Base-by-base conservation (phyloP, 2,329 filamentous ascomycete species). In the Eutypa lata region DNA sequence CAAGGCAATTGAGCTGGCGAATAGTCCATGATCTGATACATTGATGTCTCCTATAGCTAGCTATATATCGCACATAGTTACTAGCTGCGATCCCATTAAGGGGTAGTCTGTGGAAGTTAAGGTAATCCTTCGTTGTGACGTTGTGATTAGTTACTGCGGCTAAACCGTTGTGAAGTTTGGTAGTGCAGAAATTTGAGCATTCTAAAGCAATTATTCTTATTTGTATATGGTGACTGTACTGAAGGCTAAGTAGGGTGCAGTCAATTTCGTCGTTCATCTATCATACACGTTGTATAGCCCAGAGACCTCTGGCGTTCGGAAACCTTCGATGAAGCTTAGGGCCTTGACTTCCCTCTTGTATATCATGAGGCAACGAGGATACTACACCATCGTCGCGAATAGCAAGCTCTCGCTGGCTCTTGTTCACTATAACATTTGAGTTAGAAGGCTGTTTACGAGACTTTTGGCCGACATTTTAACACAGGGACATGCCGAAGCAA, bases 1-100 rank as follows among this genome's bases (percentile, higher is more conserved):
- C 51, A 86, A 88, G 67, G 86, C 82, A 2, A 82, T 89, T 35
- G 78, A 82, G 63, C 67, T 88, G 55, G 79, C 81, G 2, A 71
- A 68, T 31, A 53, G 57, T 38, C 50, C 33, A 21, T 56, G 38
- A n/a, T 57, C 79, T 7, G 76, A 3, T 49, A 47, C 21, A n/a
- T n/a, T n/a, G n/a, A n/a, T n/a, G n/a, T n/a, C n/a, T n/a, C n/a
- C n/a, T n/a, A n/a, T n/a, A n/a, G n/a, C n/a, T n/a, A n/a, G n/a
- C n/a, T n/a, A n/a, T n/a, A n/a, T n/a, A n/a, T n/a, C n/a, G n/a
- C n/a, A n/a, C n/a, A n/a, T n/a, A n/a, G n/a, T n/a, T n/a, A n/a
- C n/a, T n/a, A n/a, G n/a, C n/a, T n/a, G n/a, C n/a, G n/a, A n/a
- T n/a, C n/a, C n/a, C n/a, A n/a, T n/a, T n/a, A n/a, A n/a, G n/a